These are phyloP conservation scores for Microdochium bolleyi DNA, from an alignment of 2,329 filamentous ascomycete genomes.

Conservation along the genomic window DNA sequence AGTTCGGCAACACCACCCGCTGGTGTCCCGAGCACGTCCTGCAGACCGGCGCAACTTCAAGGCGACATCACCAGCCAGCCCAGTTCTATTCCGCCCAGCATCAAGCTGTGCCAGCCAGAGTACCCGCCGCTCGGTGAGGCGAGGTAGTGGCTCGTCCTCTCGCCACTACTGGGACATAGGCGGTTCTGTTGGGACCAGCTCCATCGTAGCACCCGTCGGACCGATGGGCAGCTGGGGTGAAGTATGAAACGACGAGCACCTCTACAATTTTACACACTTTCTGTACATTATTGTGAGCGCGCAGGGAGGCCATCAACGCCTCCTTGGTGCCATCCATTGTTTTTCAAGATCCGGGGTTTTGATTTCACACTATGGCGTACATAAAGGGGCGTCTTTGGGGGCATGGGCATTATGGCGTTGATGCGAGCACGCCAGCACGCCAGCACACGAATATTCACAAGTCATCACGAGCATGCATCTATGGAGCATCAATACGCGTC, in stretches of 20 bases:
- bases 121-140: constrained; percentile 62
- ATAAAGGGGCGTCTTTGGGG: no score
- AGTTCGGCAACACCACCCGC: constrained; percentile 81
- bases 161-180: constrained; percentile 92
- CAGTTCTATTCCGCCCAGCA: constrained; percentile 38
- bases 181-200: constrained; percentile 66
- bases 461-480: no score
- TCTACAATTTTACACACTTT: neutral
- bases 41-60: constrained; percentile 50
- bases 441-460: no score
- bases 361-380: no score
- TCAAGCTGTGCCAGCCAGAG: constrained; percentile 84
- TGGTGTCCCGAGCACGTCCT: constrained; percentile 56
- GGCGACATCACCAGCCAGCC: constrained; percentile 39
- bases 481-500: no score
- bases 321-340: no score
- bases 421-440: no score
- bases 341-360: no score
- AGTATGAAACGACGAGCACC: constrained; percentile 33
- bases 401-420: no score
- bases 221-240: constrained; percentile 76
- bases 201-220: constrained; percentile 57
- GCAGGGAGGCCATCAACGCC: no score
- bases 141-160: constrained; percentile 59
- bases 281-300: neutral